Evolutionary conservation across 345 rosid genomes (phyloP), one percentile per base, ranked within the genome.

Genomic region (Populus euphratica): DNA sequence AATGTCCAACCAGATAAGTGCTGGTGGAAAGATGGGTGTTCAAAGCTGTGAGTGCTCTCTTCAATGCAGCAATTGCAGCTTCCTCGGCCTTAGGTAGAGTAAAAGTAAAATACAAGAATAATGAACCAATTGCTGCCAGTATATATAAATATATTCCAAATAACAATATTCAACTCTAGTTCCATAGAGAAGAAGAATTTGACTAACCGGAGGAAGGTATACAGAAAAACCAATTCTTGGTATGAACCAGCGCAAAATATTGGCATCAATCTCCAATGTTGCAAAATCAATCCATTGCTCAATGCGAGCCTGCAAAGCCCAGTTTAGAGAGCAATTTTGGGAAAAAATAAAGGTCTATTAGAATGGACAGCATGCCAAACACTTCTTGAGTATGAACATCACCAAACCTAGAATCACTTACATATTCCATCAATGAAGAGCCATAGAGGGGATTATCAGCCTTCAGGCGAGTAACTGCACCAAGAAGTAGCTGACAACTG

Each of bases 261-360:
- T 76, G 73, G 87, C 78, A 85, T 96, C 97, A 84, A 96, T 76
- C 90, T 96, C 99, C 83, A 85, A 39, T 2, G 98, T 21, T 74
- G 92, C 75, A 68, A 96, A 93, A 77, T 96, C 98, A 83, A 88
- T 96, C 99, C 99, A 96, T 50, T 96, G 99, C 87, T 96, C 97
- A 65, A 94, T 86, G 41, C 33, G 97, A 50, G 85, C 99, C 99
- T 96, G 69, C n/a, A 70, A 16, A 73, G 49, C 68, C 50, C 62
- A 41, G 49, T 16, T 64, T 71, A 33, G 18, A 71, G 47, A 27
- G 68, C 43, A 6, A 7, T 16, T 67, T 67, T 17, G 20, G 20
- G 36, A 16, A 35, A 33, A 16, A 67, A 35, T 25, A 25, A 4
- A 12, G 67, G 67, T 47, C 52, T 47, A 47, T 47, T 47, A 3